Percentiles rank a stretch among this genome's conserved stretches.
Conservation (phyloP, 2,329 filamentous ascomycete species). For the Colletotrichum camelliae region DNA sequence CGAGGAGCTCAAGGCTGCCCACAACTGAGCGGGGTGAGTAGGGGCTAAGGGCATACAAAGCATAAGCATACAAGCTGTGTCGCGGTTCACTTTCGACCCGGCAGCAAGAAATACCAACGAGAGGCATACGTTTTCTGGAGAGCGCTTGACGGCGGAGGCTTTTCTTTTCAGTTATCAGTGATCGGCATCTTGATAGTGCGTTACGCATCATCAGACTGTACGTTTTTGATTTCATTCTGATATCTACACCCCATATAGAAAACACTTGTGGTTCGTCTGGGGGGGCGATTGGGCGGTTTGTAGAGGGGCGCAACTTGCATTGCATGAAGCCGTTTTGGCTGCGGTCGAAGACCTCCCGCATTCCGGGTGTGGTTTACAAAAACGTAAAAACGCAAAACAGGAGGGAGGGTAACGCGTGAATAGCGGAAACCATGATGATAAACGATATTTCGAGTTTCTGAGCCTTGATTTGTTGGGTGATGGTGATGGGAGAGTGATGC, state of each 20-base stretch:
- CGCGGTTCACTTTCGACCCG: background rate
- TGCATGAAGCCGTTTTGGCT: background rate
- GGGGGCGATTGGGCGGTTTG: background rate
- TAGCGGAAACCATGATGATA: background rate
- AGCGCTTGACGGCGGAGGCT: background rate
- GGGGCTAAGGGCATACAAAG: background rate
- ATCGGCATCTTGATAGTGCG: background rate
- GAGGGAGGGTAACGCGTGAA: background rate
- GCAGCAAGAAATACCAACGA: background rate
- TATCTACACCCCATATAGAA: background rate
- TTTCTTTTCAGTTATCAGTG: background rate
- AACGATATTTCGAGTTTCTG: background rate
- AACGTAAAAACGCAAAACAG: background rate
- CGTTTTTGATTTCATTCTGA: background rate
- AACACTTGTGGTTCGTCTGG: background rate
- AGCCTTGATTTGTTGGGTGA: background rate
- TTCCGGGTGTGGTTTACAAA: background rate
- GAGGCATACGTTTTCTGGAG: background rate
- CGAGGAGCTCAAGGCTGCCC: constrained; percentile 53
- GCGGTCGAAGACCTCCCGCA: background rate
- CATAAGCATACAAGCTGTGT: background rate
- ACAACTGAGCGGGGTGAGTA: background rate
- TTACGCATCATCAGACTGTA: background rate
- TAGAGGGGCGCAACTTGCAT: background rate
- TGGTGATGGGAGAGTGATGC: background rate